These are phyloP conservation scores for Myxozyma neotropica DNA, from an alignment of 805 yeast species.

Conservation along the genomic window DNA sequence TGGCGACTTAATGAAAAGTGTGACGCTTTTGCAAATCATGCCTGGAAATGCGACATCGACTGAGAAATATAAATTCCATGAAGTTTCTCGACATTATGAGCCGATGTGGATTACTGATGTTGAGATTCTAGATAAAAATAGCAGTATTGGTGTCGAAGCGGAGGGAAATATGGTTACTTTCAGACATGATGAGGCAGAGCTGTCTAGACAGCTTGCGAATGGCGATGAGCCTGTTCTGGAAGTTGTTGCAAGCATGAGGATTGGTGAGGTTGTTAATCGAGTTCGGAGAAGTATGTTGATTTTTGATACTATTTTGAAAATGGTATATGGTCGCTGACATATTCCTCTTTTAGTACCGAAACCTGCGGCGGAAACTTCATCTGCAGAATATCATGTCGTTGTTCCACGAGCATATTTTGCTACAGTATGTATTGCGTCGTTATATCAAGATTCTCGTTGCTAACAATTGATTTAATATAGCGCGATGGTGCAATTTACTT, in stretches of 20 bases:
- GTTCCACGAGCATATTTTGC: conserved; percentile 30
- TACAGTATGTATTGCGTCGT: conserved; percentile 31
- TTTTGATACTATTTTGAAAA: neutral
- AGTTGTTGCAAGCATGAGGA: conserved; percentile 18
- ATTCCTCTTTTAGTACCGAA: conserved; percentile 3
- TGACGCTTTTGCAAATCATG: conserved; percentile 14
- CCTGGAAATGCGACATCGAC: neutral
- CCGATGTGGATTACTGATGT: conserved; percentile 37
- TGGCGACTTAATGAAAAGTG: conserved; percentile 35
- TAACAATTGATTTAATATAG: neutral
- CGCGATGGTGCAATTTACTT: conserved; percentile 34
- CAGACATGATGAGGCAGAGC: neutral
- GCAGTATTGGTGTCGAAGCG: conserved; percentile 30
- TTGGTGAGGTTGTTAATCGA: conserved; percentile 34
- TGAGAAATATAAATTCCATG: conserved; percentile 8
- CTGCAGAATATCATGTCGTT: conserved; percentile 19
- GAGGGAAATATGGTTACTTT: conserved; percentile 34
- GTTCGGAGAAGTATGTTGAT: conserved; percentile 24
- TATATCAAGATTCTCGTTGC: too few species aligned
- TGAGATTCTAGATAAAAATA: conserved; percentile 17
- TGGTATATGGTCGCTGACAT: neutral
- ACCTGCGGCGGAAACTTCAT: neutral
- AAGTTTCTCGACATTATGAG: conserved; percentile 29
- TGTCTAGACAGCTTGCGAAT: neutral
- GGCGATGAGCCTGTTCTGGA: conserved; percentile 19